phyloP scores from a whole-genome alignment of 1,139 yeast genomes.

The Lodderomyces jiufengensis region DNA sequence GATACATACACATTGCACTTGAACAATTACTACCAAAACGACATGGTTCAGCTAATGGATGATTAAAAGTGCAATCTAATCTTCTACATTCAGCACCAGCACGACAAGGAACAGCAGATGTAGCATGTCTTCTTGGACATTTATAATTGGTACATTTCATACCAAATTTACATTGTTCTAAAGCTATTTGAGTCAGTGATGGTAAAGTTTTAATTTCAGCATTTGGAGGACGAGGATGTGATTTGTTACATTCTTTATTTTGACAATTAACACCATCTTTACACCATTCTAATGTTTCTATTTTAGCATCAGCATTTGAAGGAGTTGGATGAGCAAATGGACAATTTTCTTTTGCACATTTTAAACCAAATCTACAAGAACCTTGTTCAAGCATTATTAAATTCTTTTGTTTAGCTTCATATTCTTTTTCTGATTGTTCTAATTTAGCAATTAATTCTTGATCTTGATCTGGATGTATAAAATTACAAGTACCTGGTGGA shows the following conservation, averaged over 20 bases:
- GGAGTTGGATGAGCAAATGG: constrained; percentile 93
- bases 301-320: constrained; percentile 69
- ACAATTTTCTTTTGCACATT: constrained; percentile 74
- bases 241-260: constrained; percentile 59
- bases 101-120: constrained; percentile 69
- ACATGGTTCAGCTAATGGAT: constrained; percentile 76
- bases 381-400: constrained; percentile 18
- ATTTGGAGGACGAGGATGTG: constrained; percentile 71
- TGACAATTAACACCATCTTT: constrained; percentile 61
- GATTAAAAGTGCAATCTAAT: constrained; percentile 77
- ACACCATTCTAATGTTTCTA: constrained; percentile 73
- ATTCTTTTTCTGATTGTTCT: constrained; percentile 55
- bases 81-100: constrained; percentile 76
- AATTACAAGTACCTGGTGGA: constrained; percentile 79
- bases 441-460: constrained; percentile 64
- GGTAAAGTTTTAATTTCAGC: constrained; percentile 24
- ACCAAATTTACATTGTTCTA: constrained; percentile 83
- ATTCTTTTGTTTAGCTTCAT: constrained; percentile 37
- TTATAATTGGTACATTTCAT: constrained; percentile 67
- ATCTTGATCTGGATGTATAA: constrained; percentile 81
- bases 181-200: constrained; percentile 42
- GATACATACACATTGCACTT: constrained; percentile 64
- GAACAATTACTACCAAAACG: constrained; percentile 74
- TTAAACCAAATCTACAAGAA: constrained; percentile 69
- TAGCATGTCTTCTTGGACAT: constrained; percentile 85